Evolutionary conservation across 2,329 filamentous ascomycete species (phyloP).

Genomic region (Chaetomium sp.): DNA sequence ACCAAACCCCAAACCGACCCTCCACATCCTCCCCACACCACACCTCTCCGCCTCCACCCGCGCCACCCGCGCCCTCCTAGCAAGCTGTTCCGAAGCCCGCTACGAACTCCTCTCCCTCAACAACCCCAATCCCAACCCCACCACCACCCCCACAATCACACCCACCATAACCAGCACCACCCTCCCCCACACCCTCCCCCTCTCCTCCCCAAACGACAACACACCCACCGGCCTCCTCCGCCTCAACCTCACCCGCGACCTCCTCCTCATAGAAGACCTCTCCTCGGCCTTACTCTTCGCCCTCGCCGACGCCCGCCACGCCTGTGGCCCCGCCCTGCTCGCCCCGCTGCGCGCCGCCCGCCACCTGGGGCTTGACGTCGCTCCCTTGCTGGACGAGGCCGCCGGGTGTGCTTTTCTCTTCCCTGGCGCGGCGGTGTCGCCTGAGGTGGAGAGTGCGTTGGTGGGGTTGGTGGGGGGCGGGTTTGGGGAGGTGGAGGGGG

Average conservation of each 20-base stretch:
- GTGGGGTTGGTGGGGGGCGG: not conserved
- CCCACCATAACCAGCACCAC: not conserved
- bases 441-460: not conserved
- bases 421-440: not conserved
- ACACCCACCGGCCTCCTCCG: slow-evolving; percentile 8
- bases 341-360: not conserved
- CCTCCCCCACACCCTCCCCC: slow-evolving; percentile 11
- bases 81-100: slow-evolving; percentile 18
- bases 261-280: slow-evolving; percentile 19
- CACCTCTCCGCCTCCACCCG: slow-evolving; percentile 14
- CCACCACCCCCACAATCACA: too few relatives aligned
- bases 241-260: slow-evolving; percentile 18
- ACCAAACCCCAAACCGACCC: not conserved
- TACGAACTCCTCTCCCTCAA: slow-evolving; percentile 2
- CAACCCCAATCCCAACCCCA: not conserved
- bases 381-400: not conserved
- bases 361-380: slow-evolving; percentile 18
- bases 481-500: not conserved
- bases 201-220: not conserved
- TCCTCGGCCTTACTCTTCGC: not conserved
- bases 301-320: not conserved
- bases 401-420: not conserved
- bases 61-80: slow-evolving; percentile 9
- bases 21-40: slow-evolving; percentile 14
- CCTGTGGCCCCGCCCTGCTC: not conserved